Evolutionary conservation across 2,329 filamentous ascomycete species (phyloP), one percentile per base, ranked within the genome.

Genomic region (Penicillium sp.): DNA sequence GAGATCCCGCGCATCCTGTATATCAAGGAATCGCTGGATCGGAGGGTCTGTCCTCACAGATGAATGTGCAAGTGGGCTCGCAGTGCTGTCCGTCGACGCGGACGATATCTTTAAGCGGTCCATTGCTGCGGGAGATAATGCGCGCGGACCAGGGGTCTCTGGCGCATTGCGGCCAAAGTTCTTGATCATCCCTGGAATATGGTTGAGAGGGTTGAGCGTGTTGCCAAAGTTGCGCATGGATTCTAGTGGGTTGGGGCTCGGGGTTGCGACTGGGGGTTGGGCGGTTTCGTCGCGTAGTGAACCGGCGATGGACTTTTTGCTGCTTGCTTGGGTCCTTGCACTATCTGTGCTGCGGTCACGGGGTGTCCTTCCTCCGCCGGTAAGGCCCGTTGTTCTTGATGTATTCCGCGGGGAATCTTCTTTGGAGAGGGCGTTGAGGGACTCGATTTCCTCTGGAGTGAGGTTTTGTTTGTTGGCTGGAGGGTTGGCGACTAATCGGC

Each of bases 271-370:
- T 25, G 69, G 52, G 17, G 64, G 47, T 53, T 69, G 66, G 48
- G 60, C 51, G 5, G 53, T 10, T 25, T 71, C 69, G 28, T 72
- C 67, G 14, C 67, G 68, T 20, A 67, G 57, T n/a, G 67, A 61
- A 31, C 63, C 59, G 39, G 66, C 59, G 47, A 68, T 64, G 55
- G 71, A 77, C 76, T 62, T 82, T 75, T 67, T 77, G 71, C 67
- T 71, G 70, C 48, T 84, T 73, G 41, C 61, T 47, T 72, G 73
- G 10, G 73, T 74, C 59, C 71, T 67, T 37, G 69, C 62, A 68
- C 91, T 96, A 69, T 96, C 92, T 6, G 84, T 84, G 70, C 90
- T 96, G 65, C 86, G 85, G 59, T 96, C 92, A 42, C 92, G 85
- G 12, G 81, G 75, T 3, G 72, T 69, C 60, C 83, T 85, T 28